phyloP scores from a whole-genome alignment of 176 grass and related monocot species.

The Saccharum spontaneum region DNA sequence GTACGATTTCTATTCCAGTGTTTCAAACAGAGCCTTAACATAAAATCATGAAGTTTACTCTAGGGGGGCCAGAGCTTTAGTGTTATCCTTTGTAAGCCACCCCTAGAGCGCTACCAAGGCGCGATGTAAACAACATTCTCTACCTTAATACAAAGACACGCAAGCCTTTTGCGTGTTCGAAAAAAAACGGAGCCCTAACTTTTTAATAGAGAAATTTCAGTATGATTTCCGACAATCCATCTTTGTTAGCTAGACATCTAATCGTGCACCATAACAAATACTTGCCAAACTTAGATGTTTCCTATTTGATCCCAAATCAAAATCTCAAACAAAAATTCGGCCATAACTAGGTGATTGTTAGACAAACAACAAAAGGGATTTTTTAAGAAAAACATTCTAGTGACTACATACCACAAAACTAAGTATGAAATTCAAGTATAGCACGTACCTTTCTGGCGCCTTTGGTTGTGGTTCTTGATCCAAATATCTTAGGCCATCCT shows the following conservation, averaged over 20 bases:
- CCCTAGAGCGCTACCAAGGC: no score
- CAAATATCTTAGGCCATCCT: no score
- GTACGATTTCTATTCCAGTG: no score
- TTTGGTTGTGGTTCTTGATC: background rate
- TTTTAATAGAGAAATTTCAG: no score
- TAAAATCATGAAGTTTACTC: no score
- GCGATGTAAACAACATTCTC: no score
- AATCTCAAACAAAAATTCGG: background rate
- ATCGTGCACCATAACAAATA: background rate
- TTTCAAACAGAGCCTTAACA: no score
- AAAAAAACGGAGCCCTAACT: no score
- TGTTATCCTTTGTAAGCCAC: no score
- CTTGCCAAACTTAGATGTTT: background rate
- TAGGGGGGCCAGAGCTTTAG: no score
- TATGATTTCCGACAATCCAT: background rate
- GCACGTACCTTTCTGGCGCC: background rate
- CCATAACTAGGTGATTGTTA: background rate
- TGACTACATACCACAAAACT: background rate
- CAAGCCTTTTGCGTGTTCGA: no score
- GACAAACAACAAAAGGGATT: background rate
- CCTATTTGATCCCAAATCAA: background rate
- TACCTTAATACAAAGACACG: no score
- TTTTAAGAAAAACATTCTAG: background rate
- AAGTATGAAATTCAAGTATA: background rate
- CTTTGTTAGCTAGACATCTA: background rate